Conservation (phyloP, 2,329 filamentous ascomycete genomes). For the Ophiostoma sp. region DNA sequence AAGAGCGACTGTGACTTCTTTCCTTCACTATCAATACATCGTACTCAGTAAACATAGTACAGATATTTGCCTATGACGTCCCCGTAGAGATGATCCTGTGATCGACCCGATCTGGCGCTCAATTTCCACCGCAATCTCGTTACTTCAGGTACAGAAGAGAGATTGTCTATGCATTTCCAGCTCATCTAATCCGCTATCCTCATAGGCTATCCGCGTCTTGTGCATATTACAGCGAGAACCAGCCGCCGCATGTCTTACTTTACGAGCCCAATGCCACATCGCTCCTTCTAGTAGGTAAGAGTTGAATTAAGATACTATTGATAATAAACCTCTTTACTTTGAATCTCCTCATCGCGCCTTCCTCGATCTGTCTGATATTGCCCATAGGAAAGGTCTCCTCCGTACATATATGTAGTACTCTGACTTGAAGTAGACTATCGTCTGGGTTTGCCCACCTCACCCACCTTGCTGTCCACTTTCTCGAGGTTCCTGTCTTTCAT, state of each 20-base stretch:
- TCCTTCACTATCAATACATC: neutral
- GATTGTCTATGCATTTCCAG: slow-evolving; percentile 1
- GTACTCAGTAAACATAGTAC: neutral
- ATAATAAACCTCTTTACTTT: no score
- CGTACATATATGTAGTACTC: no score
- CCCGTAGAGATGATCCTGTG: slow-evolving; percentile 2
- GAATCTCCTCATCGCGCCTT: neutral
- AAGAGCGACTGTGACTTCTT: neutral
- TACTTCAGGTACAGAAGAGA: neutral
- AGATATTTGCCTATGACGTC: neutral
- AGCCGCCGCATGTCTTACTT: slow-evolving; percentile 4
- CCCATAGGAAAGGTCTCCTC: neutral
- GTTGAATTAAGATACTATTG: neutral
- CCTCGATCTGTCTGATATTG: neutral
- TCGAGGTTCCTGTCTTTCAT: neutral
- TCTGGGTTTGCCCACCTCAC: neutral
- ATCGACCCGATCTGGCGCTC: neutral
- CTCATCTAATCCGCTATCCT: neutral
- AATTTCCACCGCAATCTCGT: slow-evolving; percentile 11
- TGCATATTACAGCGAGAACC: neutral
- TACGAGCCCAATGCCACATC: neutral
- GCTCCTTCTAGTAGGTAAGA: neutral
- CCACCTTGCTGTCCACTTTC: neutral
- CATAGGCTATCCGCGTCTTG: neutral
- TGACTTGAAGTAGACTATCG: slow-evolving; percentile 7